Conservation (phyloP, 441 rosid genomes). For the Populus trichocarpa region DNA sequence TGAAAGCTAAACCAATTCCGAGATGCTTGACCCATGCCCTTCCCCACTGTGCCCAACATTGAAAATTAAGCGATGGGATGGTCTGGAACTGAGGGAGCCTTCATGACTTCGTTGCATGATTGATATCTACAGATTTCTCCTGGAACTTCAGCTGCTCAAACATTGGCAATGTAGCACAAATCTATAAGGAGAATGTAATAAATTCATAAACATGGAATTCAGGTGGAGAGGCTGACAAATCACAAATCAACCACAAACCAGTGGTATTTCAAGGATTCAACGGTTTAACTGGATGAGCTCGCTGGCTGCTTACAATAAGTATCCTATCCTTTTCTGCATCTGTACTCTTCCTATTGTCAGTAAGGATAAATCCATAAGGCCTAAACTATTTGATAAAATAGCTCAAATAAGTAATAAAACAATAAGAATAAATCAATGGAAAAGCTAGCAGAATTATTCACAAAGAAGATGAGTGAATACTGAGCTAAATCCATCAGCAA, state of each 20-base stretch:
- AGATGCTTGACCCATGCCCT: neutral
- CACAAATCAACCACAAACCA: neutral
- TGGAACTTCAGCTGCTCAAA: neutral
- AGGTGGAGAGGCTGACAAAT: neutral
- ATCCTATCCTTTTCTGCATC: neutral
- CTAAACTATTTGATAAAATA: neutral
- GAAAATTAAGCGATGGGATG: neutral
- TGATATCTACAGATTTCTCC: conserved; percentile 2
- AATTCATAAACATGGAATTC: neutral
- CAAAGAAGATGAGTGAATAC: neutral
- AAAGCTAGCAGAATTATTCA: neutral
- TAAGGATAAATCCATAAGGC: neutral
- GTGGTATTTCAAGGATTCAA: conserved; percentile 13
- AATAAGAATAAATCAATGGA: neutral
- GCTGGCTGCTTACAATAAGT: neutral
- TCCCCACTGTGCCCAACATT: neutral
- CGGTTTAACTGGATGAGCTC: neutral
- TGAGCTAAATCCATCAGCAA: neutral
- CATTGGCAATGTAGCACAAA: neutral
- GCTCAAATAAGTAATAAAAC: neutral
- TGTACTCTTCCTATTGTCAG: neutral
- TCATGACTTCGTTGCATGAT: neutral
- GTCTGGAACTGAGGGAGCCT: neutral
- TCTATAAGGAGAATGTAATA: neutral
- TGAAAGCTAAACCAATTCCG: neutral